Percentiles rank a stretch among this genome's conserved stretches.
Evolutionary conservation across 331 rosid genomes (phyloP).

Genomic region (Quercus lobata): DNA sequence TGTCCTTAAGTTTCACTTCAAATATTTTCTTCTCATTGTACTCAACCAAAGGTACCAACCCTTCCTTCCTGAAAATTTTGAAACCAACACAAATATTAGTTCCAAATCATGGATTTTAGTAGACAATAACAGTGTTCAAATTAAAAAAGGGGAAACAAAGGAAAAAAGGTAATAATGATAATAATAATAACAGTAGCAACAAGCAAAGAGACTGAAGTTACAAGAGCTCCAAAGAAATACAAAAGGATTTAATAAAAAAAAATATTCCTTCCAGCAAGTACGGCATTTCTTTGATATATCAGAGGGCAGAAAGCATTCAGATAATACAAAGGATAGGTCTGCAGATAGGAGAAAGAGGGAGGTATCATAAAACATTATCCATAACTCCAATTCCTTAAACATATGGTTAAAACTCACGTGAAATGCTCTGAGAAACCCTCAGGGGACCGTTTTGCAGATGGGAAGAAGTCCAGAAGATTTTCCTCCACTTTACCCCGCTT

Average conservation of each 20-base stretch:
- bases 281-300: background rate
- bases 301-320: background rate
- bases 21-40: slow-evolving; percentile 95
- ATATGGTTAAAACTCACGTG: slow-evolving; percentile 46
- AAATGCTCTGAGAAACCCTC: slow-evolving; percentile 95
- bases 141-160: background rate
- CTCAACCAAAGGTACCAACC: slow-evolving; percentile 82
- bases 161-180: too few species aligned
- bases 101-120: background rate
- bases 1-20: slow-evolving; percentile 92
- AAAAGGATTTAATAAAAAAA: background rate
- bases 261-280: background rate
- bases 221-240: background rate
- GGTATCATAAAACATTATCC: background rate
- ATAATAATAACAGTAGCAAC: too few species aligned
- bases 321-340: background rate
- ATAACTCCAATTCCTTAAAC: background rate
- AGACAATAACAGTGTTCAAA: background rate
- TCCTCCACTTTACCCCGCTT: slow-evolving; percentile 98
- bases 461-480: slow-evolving; percentile 82
- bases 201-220: background rate
- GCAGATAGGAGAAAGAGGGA: background rate
- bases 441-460: slow-evolving; percentile 77
- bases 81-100: slow-evolving; percentile 2
- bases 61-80: slow-evolving; percentile 76